These are phyloP conservation scores for Grosmannia penicillata DNA, from an alignment of 2,329 filamentous ascomycete species.

Conservation along the genomic window DNA sequence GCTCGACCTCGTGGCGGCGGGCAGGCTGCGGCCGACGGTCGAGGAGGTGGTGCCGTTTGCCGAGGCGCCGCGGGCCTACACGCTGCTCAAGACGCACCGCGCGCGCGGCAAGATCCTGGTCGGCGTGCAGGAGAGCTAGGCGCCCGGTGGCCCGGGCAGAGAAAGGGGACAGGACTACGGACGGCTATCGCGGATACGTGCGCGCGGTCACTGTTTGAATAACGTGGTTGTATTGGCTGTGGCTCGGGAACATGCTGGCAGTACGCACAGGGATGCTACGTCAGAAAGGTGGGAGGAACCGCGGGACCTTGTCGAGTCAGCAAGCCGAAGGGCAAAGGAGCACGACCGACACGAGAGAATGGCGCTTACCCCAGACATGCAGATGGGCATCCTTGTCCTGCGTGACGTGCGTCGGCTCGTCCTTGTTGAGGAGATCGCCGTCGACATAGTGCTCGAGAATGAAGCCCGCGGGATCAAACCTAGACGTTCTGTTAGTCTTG, in stretches of 20 bases:
- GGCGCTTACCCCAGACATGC: slow-evolving; percentile 26
- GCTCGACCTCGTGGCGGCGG: slow-evolving; percentile 13
- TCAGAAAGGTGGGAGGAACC: slow-evolving; percentile 9
- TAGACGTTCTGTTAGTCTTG: slow-evolving; percentile 4
- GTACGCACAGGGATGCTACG: too few relatives aligned
- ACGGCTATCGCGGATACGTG: too few relatives aligned
- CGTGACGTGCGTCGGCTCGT: slow-evolving; percentile 28
- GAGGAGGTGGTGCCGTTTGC: slow-evolving; percentile 12
- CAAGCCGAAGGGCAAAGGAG: too few relatives aligned
- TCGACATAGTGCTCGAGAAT: slow-evolving; percentile 60
- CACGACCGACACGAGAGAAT: not conserved
- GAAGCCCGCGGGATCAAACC: slow-evolving; percentile 47
- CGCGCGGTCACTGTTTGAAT: too few relatives aligned
- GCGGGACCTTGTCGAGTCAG: slow-evolving; percentile 6
- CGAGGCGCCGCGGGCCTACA: slow-evolving; percentile 12
- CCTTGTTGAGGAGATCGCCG: slow-evolving; percentile 47
- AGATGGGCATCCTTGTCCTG: slow-evolving; percentile 25
- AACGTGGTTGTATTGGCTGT: too few relatives aligned
- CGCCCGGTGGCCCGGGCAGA: too few relatives aligned
- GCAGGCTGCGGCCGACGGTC: slow-evolving; percentile 12
- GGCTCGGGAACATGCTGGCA: too few relatives aligned
- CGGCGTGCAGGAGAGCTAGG: too few relatives aligned
- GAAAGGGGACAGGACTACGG: not conserved
- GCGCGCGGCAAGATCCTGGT: slow-evolving; percentile 15
- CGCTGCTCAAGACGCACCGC: slow-evolving; percentile 7